Conservation (phyloP, 441 rosid species). For the Arabidopsis hybrid region DNA sequence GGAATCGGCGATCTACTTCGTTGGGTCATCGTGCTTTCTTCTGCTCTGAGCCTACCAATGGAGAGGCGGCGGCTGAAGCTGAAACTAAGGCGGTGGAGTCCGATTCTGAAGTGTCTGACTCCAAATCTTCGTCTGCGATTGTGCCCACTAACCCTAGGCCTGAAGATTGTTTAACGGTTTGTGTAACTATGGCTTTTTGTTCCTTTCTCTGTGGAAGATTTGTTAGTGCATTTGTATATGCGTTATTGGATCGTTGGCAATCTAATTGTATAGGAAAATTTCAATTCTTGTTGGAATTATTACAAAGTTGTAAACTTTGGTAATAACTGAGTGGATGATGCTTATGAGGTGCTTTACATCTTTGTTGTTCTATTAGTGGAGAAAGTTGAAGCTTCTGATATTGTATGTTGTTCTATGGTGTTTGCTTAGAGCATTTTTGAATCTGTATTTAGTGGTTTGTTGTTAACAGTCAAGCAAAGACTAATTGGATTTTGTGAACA, state of each 20-base stretch:
- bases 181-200: conserved; percentile 22
- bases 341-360: conserved; percentile 17
- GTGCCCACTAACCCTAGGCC: conserved; percentile 79
- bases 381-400: neutral
- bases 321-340: conserved; percentile 10
- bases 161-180: conserved; percentile 91
- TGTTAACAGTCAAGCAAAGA: neutral
- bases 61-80: conserved; percentile 51
- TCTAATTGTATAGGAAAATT: neutral
- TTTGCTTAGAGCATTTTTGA: conserved; percentile 5
- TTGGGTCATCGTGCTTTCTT: conserved; percentile 64
- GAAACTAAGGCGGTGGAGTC: conserved; percentile 60
- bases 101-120: conserved; percentile 53
- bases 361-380: neutral
- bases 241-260: conserved; percentile 4
- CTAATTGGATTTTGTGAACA: neutral
- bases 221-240: neutral
- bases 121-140: conserved; percentile 77
- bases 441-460: neutral
- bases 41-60: conserved; percentile 65
- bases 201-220: neutral
- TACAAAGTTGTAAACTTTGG: neutral
- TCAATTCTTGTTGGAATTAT: conserved; percentile 13
- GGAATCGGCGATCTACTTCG: conserved; percentile 48
- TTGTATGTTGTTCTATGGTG: conserved; percentile 5